These are phyloP conservation scores for Erodium texanum DNA, from an alignment of 441 rosid genomes.

Conservation along the genomic window DNA sequence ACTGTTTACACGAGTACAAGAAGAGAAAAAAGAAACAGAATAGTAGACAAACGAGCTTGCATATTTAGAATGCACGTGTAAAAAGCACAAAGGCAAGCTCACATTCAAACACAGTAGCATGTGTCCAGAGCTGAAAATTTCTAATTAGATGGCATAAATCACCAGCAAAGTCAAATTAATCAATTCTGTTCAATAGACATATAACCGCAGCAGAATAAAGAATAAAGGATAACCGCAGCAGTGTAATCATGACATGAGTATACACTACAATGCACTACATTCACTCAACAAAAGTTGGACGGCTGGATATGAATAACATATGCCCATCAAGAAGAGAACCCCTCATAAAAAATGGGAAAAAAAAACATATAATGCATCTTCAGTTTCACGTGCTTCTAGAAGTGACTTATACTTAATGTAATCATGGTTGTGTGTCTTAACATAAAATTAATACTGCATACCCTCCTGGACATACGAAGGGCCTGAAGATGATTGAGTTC, in stretches of 20 bases:
- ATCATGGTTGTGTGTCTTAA: not conserved
- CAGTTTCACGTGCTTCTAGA: not conserved
- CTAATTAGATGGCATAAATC: not conserved
- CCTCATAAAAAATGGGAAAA: conserved; percentile 37
- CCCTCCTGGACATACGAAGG: conserved; percentile 75
- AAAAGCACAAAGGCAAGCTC: not conserved
- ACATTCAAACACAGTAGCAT: not conserved
- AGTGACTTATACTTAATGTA: not conserved
- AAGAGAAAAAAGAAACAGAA: not conserved
- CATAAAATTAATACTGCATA: conserved; percentile 26
- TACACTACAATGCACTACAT: not conserved
- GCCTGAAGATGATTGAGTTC: conserved; percentile 61
- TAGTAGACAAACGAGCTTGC: conserved; percentile 47
- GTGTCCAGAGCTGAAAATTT: not conserved
- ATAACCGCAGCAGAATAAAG: conserved; percentile 14
- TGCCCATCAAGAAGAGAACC: conserved; percentile 27
- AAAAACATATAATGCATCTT: conserved; percentile 13
- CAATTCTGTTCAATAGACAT: not conserved
- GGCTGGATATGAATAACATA: conserved; percentile 8
- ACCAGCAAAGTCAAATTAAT: not conserved
- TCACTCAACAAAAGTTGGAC: not conserved
- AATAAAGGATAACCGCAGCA: conserved; percentile 25
- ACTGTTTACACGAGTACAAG: no score
- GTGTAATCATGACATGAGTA: conserved; percentile 35
- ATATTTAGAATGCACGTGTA: not conserved